These are phyloP conservation scores for Glonium stellatum DNA, from an alignment of 495 filamentous ascomycete species.

Conservation along the genomic window DNA sequence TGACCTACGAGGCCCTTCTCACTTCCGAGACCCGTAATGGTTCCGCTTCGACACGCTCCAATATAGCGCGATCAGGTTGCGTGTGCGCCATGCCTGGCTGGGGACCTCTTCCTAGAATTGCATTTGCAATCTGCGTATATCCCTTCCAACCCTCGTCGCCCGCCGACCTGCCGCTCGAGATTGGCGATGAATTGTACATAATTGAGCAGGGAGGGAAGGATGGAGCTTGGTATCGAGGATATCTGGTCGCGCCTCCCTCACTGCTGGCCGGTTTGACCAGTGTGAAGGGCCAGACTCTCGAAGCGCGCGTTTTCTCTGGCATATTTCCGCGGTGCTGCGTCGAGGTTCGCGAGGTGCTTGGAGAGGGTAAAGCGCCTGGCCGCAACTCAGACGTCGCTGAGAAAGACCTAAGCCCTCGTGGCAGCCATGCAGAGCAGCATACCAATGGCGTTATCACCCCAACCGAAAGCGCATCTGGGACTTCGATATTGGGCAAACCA, in stretches of 20 bases:
- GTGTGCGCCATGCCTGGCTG: constrained; percentile 46
- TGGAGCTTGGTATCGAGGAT: constrained; percentile 88
- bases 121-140: constrained; percentile 90
- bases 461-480: constrained; percentile 25
- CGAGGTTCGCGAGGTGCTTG: constrained; percentile 52
- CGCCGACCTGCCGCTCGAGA: constrained; percentile 90
- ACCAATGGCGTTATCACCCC: constrained; percentile 31
- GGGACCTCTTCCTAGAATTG: constrained; percentile 92
- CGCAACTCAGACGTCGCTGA: constrained; percentile 12
- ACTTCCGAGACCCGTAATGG: constrained; percentile 22
- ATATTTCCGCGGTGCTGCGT: constrained; percentile 94
- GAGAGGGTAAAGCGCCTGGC: constrained; percentile 30
- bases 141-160: constrained; percentile 81
- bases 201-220: constrained; percentile 87
- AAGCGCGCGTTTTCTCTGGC: constrained; percentile 91
- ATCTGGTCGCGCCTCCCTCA: constrained; percentile 88
- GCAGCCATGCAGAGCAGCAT: constrained; percentile 18
- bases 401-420: constrained; percentile 11
- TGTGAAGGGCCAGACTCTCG: constrained; percentile 84
- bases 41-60: background rate
- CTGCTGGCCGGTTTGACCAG: constrained; percentile 87
- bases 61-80: constrained; percentile 17
- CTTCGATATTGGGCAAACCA: constrained; percentile 13
- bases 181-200: constrained; percentile 97
- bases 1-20: background rate